Base-by-base conservation (phyloP, 1,284 basidiomycete genomes). In the Trametes hirsuta region DNA sequence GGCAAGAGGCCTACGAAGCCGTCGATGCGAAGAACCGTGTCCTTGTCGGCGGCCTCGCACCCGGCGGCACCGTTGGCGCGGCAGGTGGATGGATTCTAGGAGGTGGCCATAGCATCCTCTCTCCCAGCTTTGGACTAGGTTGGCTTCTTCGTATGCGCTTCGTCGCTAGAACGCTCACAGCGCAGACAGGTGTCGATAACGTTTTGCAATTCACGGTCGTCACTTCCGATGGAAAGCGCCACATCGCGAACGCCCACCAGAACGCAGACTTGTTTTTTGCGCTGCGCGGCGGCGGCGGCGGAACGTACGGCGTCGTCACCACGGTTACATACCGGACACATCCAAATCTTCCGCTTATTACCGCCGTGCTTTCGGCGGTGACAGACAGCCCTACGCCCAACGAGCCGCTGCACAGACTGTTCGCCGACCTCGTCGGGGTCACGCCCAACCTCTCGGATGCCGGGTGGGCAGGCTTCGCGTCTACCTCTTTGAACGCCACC, bases 221-320 rank as follows among this genome's bases (percentile, higher is more conserved):
- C 30, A 75, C 72, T 9, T 69, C 79, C 1, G 66, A 69, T 36
- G 80, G 79, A 10, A 60, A 69, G 3, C 65, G 71, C 44, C 63
- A 76, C 37, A 72, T 68, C 14, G 77, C 70, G 18, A 81, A 80
- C 59, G 59, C 69, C 4, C 66, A 73, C 59, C 61, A 69, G n/a
- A 71, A 80, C 63, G 3, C 71, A 0, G 76, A 80, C 58, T 69
- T 84, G 5, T 84, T 83, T 69, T 84, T 80, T 77, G 81, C 81
- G 0, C 66, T 84, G 52, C 76, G 79, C 24, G 83, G 82, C 1
- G 82, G 82, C 2, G 82, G 83, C 0, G 80, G 79, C 6, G 72
- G 77, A 5, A 79, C 77, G 6, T 82, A 70, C 58, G 80, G 77
- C 30, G 72, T 81, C 37, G 72, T 81, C n/a, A 73, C 72, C 46